These are phyloP conservation scores for Yamadazyma oceani DNA, from an alignment of 1,139 yeast species.

Conservation along the genomic window DNA sequence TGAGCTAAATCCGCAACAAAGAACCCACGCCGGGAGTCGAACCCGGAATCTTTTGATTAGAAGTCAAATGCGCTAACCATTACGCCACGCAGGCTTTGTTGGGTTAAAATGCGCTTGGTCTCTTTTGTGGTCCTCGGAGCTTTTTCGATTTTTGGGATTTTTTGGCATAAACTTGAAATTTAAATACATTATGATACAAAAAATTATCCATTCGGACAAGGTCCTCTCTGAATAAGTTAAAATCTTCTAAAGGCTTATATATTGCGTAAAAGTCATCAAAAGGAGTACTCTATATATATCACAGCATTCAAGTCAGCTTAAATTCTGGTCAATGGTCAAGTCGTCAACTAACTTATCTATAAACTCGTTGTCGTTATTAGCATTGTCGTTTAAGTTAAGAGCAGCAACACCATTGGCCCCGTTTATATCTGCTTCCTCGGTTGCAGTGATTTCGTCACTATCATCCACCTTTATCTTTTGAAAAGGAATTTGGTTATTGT, in stretches of 20 bases:
- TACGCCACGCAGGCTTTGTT: constrained; percentile 22
- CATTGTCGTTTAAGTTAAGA: constrained; percentile 1
- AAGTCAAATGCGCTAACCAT: constrained; percentile 25
- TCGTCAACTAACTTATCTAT: constrained; percentile 13
- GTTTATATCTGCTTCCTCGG: neutral
- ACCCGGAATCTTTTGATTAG: constrained; percentile 26
- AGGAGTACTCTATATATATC: neutral
- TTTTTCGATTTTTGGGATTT: too few species aligned
- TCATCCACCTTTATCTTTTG: constrained; percentile 7
- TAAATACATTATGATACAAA: too few species aligned
- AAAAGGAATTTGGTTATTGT: constrained; percentile 6
- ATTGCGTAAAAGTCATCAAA: neutral
- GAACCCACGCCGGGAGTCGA: constrained; percentile 25
- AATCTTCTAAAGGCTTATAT: too few species aligned
- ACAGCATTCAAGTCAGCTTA: neutral
- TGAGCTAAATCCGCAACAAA: constrained; percentile 43
- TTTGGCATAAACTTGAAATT: too few species aligned
- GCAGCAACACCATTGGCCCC: constrained; percentile 1
- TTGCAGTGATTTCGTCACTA: too few species aligned
- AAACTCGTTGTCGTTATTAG: constrained; percentile 9
- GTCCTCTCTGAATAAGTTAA: too few species aligned
- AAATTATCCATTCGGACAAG: too few species aligned
- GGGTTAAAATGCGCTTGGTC: neutral
- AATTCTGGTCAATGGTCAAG: constrained; percentile 7
- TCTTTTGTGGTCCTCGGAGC: neutral